Evolutionary conservation across 1,139 yeast genomes (phyloP), one percentile per base, ranked within the genome.

Genomic region (Debaryomycetaceae sp.): DNA sequence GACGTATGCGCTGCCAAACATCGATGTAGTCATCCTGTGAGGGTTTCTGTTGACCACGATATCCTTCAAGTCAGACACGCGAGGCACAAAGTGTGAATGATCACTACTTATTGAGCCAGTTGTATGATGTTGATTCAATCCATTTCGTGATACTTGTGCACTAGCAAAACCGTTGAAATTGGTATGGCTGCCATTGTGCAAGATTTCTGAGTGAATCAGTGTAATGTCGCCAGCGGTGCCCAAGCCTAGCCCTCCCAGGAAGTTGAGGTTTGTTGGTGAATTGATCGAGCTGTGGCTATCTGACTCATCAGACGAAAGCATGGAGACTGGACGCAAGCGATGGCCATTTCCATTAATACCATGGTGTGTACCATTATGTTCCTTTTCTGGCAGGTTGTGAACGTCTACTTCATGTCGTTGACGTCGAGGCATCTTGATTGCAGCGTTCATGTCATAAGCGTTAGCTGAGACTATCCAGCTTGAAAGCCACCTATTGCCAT

Each of bases 41-140:
- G 4, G 9, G 4, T 26, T 27, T 18, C 17, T 30, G 4, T 19
- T 8, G 10, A 49, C 41, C 39, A 66, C 49, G n/a, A 55, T 57
- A 28, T 61, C 69, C 39, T 66, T 63, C 38, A 71, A 55, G 37
- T 71, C 75, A n/a, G 65, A 50, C 2, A 70, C 73, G 39, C 61
- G 60, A 7, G 75, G 74, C 5, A 61, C 46, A 4, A 30, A 4
- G 17, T 27, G 18, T 18, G 18, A 13, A 20, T 12, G 11, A 4
- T 25, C 37, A 1, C 56, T 50, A 16, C 34, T 36, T n/a, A 53
- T 37, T 3, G 65, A 53, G 2, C 53, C 54, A 35, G 39, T 46
- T n/a, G 49, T 33, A 32, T 28, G 28, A n/a, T 32, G 25, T 20
- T 33, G 27, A 4, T 22, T 16, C 16, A 16, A 29, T 5, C 30